Evolutionary conservation across 2,329 filamentous ascomycete genomes (phyloP).

Genomic region (Rachicladosporium sp.): DNA sequence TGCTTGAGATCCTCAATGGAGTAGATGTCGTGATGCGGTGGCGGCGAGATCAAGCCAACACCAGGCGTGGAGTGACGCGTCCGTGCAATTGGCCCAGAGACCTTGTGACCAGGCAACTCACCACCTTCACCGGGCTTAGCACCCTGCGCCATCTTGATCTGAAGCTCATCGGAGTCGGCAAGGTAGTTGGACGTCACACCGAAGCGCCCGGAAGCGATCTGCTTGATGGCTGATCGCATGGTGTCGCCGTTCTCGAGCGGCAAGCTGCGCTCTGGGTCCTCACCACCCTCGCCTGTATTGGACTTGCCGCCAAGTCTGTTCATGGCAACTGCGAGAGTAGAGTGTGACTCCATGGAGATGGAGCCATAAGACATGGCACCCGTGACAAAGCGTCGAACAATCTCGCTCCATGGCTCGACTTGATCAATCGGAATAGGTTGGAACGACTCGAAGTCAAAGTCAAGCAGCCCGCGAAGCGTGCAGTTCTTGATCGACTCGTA

Average conservation of each 20-base stretch:
- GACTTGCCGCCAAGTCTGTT: conserved; percentile 93
- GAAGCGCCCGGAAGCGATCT: conserved; percentile 90
- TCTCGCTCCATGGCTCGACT: conserved; percentile 96
- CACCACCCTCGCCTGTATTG: conserved; percentile 94
- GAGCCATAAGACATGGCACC: conserved; percentile 98
- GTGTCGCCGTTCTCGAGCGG: conserved; percentile 84
- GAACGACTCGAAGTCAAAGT: conserved; percentile 88
- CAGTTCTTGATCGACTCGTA: conserved; percentile 96
- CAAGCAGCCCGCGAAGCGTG: conserved; percentile 82
- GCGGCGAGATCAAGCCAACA: conserved; percentile 89
- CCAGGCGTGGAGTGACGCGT: conserved; percentile 93
- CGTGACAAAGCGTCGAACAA: conserved; percentile 90
- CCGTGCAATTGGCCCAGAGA: conserved; percentile 83
- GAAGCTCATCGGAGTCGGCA: conserved; percentile 86
- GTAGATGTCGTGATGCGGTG: conserved; percentile 96
- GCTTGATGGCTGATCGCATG: conserved; percentile 95
- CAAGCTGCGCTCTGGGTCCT: conserved; percentile 82
- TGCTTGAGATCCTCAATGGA: conserved; percentile 97
- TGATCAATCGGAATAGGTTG: conserved; percentile 84
- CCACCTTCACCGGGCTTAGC: conserved; percentile 96
- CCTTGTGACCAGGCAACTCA: conserved; percentile 93
- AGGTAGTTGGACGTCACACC: conserved; percentile 93
- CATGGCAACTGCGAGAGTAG: conserved; percentile 90
- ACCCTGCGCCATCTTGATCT: conserved; percentile 99
- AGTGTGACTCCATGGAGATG: conserved; percentile 97